These are phyloP conservation scores for Penicillium verrucosum DNA, from an alignment of 2,329 filamentous ascomycete species.

Conservation along the genomic window DNA sequence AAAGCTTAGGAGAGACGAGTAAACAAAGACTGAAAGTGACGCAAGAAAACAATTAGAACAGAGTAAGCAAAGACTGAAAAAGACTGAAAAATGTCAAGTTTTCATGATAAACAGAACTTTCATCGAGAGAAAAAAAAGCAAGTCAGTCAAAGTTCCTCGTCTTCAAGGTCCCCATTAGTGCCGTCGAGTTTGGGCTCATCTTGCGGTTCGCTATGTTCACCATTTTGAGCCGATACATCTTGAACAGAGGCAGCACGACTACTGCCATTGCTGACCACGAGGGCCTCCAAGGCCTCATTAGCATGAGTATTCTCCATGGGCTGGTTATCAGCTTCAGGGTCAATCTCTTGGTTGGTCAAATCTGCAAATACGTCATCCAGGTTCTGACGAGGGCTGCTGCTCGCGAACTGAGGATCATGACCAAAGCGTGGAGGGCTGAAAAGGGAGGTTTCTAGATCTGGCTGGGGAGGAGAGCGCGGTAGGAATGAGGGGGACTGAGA, in stretches of 20 bases:
- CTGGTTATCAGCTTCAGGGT: constrained; percentile 32
- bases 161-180: neutral
- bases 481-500: constrained; percentile 40
- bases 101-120: constrained; percentile 14
- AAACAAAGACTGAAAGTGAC: constrained; percentile 8
- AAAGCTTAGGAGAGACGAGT: constrained; percentile 9
- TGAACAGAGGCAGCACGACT: constrained; percentile 31
- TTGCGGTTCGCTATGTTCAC: constrained; percentile 17
- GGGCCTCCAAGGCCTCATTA: constrained; percentile 46
- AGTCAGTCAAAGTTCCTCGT: constrained; percentile 3
- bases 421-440: constrained; percentile 43
- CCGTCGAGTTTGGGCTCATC: constrained; percentile 11
- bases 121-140: neutral
- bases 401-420: constrained; percentile 30
- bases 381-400: constrained; percentile 41
- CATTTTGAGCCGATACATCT: constrained; percentile 23
- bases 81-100: constrained; percentile 6
- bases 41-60: constrained; percentile 5
- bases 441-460: constrained; percentile 37
- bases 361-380: constrained; percentile 48
- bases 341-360: constrained; percentile 45
- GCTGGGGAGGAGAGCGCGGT: constrained; percentile 38
- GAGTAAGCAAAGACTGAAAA: constrained; percentile 7
- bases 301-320: constrained; percentile 47
- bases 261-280: constrained; percentile 39